Conservation (phyloP, 2,329 filamentous ascomycete species). For the Aspergillus sp. region DNA sequence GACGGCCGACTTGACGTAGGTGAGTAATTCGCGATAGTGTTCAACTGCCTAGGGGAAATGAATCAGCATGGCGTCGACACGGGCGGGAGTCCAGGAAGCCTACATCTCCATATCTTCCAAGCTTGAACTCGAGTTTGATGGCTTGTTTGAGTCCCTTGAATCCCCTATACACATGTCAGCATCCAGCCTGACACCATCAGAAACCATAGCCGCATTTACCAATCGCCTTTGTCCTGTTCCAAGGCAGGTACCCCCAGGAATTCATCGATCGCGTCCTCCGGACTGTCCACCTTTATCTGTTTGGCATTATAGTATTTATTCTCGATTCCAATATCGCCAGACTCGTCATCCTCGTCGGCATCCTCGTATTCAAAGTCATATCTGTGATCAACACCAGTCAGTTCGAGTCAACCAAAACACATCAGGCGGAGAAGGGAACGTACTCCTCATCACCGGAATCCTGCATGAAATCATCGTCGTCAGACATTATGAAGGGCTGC, state of each 20-base stretch:
- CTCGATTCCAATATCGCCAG: slow-evolving; percentile 88
- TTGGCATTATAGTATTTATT: slow-evolving; percentile 99
- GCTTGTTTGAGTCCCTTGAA: slow-evolving; percentile 98
- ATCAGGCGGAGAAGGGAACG: slow-evolving; percentile 16
- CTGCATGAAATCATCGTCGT: slow-evolving; percentile 90
- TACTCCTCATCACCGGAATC: slow-evolving; percentile 85
- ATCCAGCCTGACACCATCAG: slow-evolving; percentile 10
- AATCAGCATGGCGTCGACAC: slow-evolving; percentile 2
- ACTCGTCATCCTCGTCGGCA: slow-evolving; percentile 75
- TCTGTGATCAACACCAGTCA: slow-evolving; percentile 39
- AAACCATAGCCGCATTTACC: slow-evolving; percentile 45
- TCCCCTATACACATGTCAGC: slow-evolving; percentile 49
- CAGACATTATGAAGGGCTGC: slow-evolving; percentile 56
- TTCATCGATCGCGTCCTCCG: slow-evolving; percentile 83
- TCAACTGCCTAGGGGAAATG: slow-evolving; percentile 63
- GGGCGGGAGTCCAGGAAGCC: not conserved
- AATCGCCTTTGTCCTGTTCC: slow-evolving; percentile 90
- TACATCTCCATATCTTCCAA: slow-evolving; percentile 82
- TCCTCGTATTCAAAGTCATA: slow-evolving; percentile 98
- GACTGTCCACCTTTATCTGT: slow-evolving; percentile 83
- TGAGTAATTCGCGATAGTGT: slow-evolving; percentile 91
- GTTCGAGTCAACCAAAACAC: slow-evolving; percentile 6
- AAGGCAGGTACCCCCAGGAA: slow-evolving; percentile 83
- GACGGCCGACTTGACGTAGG: slow-evolving; percentile 94
- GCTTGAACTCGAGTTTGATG: slow-evolving; percentile 92